These are phyloP conservation scores for Suhomyces vadensis DNA, from an alignment of 805 yeast species.

Conservation along the genomic window DNA sequence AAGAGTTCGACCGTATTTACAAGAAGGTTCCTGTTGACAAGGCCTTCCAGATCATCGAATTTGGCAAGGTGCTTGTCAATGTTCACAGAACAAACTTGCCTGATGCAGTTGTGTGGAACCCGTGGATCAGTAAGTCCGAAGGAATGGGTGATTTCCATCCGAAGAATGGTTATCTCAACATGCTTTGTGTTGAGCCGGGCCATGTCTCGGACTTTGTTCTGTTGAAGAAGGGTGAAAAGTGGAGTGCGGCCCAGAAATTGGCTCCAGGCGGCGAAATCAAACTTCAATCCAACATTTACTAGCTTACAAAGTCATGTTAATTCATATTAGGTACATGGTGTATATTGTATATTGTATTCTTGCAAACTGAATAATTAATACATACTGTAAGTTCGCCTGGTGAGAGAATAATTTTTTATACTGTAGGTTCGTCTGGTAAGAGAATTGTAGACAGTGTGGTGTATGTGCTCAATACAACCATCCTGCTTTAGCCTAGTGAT, in stretches of 20 bases:
- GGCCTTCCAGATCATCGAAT: slow-evolving; percentile 64
- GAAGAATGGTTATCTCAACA: slow-evolving; percentile 73
- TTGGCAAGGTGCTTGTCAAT: slow-evolving; percentile 70
- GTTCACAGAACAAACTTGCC: slow-evolving; percentile 64
- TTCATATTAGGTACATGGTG: no score
- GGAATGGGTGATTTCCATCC: slow-evolving; percentile 90
- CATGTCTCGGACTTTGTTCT: slow-evolving; percentile 67
- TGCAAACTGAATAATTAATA: no score
- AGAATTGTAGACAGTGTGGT: no score
- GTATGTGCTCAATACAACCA: no score
- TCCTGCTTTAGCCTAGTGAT: no score
- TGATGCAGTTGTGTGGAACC: slow-evolving; percentile 93
- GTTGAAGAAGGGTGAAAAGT: slow-evolving; percentile 68
- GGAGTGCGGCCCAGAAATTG: slow-evolving; percentile 70
- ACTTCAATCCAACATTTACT: slow-evolving; percentile 52
- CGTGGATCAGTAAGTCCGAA: slow-evolving; percentile 83
- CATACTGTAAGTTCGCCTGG: no score
- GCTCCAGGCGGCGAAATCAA: slow-evolving; percentile 61
- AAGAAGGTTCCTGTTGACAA: slow-evolving; percentile 56
- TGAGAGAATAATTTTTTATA: no score
- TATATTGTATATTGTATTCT: no score
- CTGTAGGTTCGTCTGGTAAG: no score
- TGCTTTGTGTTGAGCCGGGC: slow-evolving; percentile 97
- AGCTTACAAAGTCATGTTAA: background rate
- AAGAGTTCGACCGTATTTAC: slow-evolving; percentile 86